Evolutionary conservation across 306 rosid genomes (phyloP).

Genomic region (Vigna mungo): DNA sequence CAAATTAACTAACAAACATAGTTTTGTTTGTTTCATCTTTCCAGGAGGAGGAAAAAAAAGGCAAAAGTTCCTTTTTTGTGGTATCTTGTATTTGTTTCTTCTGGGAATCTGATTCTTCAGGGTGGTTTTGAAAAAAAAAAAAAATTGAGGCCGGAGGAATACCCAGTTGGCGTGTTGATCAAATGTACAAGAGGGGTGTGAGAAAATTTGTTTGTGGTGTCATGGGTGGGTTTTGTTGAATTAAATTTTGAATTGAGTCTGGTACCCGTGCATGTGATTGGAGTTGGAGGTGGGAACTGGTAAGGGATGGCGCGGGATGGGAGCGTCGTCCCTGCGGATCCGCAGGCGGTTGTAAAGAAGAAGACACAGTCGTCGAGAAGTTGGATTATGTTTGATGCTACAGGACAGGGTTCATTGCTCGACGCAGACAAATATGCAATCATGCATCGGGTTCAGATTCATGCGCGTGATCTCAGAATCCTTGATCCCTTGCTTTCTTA

Average conservation of each 20-base stretch:
- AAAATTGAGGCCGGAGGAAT: background rate
- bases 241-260: background rate
- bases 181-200: conserved; percentile 27
- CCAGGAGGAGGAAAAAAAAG: background rate
- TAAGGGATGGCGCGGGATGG: conserved; percentile 78
- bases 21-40: background rate
- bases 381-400: conserved; percentile 72
- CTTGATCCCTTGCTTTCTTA: conserved; percentile 90
- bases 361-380: conserved; percentile 76
- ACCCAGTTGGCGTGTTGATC: conserved; percentile 37
- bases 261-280: too few relatives aligned
- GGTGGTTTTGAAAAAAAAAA: background rate
- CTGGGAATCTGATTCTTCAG: conserved; percentile 42
- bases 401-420: conserved; percentile 69
- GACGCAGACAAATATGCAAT: conserved; percentile 92
- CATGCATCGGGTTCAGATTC: conserved; percentile 89
- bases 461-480: conserved; percentile 95
- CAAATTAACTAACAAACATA: background rate
- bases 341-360: conserved; percentile 75
- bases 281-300: conserved; percentile 35
- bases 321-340: conserved; percentile 76
- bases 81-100: background rate
- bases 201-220: too few relatives aligned
- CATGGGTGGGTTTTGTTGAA: background rate
- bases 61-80: background rate